Percentiles rank a stretch among this genome's conserved stretches.
These are phyloP conservation scores for Epicoccum sorghinum DNA, from an alignment of 2,329 filamentous ascomycete species.

Conservation along the genomic window DNA sequence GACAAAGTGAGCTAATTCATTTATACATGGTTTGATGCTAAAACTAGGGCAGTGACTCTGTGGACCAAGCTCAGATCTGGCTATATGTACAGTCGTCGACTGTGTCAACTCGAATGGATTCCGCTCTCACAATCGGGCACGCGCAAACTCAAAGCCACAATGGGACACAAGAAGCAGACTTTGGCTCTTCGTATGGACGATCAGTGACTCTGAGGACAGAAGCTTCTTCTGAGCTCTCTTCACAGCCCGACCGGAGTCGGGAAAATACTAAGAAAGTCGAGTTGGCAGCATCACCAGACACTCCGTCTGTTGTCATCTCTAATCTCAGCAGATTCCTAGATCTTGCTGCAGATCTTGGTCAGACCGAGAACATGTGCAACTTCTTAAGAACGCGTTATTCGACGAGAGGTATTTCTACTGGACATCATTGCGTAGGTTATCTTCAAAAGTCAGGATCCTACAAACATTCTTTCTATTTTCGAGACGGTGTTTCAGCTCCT, in stretches of 20 bases:
- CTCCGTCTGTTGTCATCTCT: too few relatives aligned
- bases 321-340: too few relatives aligned
- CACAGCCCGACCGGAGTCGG: neutral
- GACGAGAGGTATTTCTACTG: neutral
- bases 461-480: slow-evolving; percentile 30
- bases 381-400: slow-evolving; percentile 26
- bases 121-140: too few relatives aligned
- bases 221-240: slow-evolving; percentile 15
- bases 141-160: too few relatives aligned
- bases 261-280: slow-evolving; percentile 15
- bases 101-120: too few relatives aligned
- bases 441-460: slow-evolving; percentile 28
- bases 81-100: slow-evolving; percentile 32
- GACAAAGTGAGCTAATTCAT: too few relatives aligned
- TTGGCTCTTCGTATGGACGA: neutral
- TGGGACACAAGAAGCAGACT: too few relatives aligned
- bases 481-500: slow-evolving; percentile 1
- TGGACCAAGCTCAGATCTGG: slow-evolving; percentile 30
- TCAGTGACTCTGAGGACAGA: slow-evolving; percentile 23
- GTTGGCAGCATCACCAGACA: neutral
- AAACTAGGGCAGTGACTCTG: too few relatives aligned
- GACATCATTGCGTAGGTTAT: slow-evolving; percentile 28
- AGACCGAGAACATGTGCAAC: too few relatives aligned
- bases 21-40: too few relatives aligned
- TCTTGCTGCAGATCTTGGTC: too few relatives aligned